These are phyloP conservation scores for Pleurotus sapidus DNA, from an alignment of 768 basidiomycete species.

Conservation along the genomic window DNA sequence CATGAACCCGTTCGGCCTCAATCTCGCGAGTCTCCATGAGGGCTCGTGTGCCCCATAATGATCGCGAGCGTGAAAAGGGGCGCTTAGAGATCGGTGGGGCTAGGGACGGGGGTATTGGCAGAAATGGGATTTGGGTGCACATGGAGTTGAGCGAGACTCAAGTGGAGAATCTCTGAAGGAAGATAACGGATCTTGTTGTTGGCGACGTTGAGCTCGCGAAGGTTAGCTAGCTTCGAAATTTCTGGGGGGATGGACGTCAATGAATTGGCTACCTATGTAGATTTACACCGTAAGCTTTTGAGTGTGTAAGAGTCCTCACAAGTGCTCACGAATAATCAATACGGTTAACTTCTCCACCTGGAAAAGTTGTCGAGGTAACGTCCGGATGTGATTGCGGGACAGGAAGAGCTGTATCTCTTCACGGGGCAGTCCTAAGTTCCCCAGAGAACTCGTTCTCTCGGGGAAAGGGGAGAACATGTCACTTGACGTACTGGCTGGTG, in stretches of 20 bases:
- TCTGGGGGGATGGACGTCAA: slow-evolving; percentile 61
- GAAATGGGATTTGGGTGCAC: slow-evolving; percentile 64
- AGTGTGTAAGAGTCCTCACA: neutral
- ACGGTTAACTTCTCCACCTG: slow-evolving; percentile 54
- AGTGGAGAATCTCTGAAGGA: slow-evolving; percentile 61
- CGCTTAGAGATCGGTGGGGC: slow-evolving; percentile 13
- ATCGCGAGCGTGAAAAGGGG: slow-evolving; percentile 11
- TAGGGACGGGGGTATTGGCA: slow-evolving; percentile 21
- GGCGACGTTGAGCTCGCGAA: slow-evolving; percentile 60
- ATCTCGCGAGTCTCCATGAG: neutral
- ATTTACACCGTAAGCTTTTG: neutral
- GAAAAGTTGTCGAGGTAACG: slow-evolving; percentile 58
- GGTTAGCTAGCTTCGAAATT: slow-evolving; percentile 47
- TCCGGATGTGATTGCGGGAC: slow-evolving; percentile 47
- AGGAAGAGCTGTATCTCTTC: slow-evolving; percentile 58
- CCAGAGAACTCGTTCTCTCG: slow-evolving; percentile 28
- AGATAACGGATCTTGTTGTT: slow-evolving; percentile 57
- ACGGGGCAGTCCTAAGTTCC: slow-evolving; percentile 36
- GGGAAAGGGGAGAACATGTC: slow-evolving; percentile 21
- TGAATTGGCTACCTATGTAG: slow-evolving; percentile 54
- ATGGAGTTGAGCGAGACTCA: slow-evolving; percentile 46
- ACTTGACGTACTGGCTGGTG: slow-evolving; percentile 23
- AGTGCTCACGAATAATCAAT: slow-evolving; percentile 57
- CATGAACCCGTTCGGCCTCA: neutral
- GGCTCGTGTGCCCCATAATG: neutral